These are phyloP conservation scores for Yamadazyma pseudoaaseri DNA, from an alignment of 1,139 yeast genomes.

Conservation along the genomic window DNA sequence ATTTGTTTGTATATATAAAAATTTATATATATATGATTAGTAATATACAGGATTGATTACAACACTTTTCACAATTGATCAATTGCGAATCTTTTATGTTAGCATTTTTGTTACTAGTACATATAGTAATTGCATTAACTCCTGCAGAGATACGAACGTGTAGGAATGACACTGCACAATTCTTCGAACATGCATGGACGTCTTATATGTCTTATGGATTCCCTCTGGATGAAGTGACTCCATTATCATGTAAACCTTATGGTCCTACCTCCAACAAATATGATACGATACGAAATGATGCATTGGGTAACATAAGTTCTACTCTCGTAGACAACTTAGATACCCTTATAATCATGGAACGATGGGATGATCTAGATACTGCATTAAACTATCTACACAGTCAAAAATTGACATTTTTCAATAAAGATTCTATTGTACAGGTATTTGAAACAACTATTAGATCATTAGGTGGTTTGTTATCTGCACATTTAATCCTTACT, in stretches of 20 bases:
- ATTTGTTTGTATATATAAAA: too few relatives aligned
- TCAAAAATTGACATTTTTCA: constrained; percentile 42
- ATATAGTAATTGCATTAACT: neutral
- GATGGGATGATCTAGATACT: constrained; percentile 51
- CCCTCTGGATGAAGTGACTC: constrained; percentile 82
- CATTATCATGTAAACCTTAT: constrained; percentile 67
- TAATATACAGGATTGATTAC: too few relatives aligned
- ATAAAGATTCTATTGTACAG: constrained; percentile 70
- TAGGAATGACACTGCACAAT: constrained; percentile 58
- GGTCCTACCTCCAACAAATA: constrained; percentile 59
- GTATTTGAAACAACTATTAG: constrained; percentile 86
- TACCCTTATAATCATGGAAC: constrained; percentile 70
- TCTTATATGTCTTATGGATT: constrained; percentile 71
- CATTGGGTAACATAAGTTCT: constrained; percentile 77
- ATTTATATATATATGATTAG: too few relatives aligned
- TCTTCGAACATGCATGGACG: constrained; percentile 76
- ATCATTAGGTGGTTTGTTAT: constrained; percentile 73
- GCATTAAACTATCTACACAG: constrained; percentile 48
- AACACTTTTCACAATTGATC: too few relatives aligned
- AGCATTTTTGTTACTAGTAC: neutral
- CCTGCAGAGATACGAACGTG: neutral
- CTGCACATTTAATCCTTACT: constrained; percentile 66
- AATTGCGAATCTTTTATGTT: neutral
- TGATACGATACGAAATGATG: constrained; percentile 73
- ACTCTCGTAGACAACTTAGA: constrained; percentile 80